These are phyloP conservation scores for Naganishia onofrii DNA, from an alignment of 768 basidiomycete genomes.

Conservation along the genomic window DNA sequence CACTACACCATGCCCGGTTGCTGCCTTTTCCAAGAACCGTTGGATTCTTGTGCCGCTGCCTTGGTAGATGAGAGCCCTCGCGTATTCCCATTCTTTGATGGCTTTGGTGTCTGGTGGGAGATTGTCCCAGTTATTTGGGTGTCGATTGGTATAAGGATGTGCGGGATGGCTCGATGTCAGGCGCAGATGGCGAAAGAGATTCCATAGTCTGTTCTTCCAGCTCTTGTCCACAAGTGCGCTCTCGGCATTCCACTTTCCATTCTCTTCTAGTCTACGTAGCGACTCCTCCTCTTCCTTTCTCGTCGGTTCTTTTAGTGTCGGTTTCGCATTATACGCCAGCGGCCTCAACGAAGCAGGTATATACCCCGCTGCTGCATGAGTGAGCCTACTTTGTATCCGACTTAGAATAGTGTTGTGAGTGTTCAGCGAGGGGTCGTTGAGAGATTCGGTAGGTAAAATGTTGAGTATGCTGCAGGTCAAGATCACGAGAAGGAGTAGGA, in stretches of 20 bases:
- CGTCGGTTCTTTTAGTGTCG: not conserved
- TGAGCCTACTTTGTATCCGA: not conserved
- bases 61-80: constrained; percentile 20
- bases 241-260: not conserved
- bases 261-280: too few relatives aligned
- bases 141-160: not conserved
- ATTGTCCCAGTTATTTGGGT: constrained; percentile 19
- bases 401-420: not conserved
- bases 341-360: constrained; percentile 17
- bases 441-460: too few relatives aligned
- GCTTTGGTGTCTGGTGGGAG: constrained; percentile 21
- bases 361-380: not conserved
- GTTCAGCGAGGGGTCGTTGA: too few relatives aligned
- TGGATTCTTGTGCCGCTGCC: constrained; percentile 43
- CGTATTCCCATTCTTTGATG: constrained; percentile 24
- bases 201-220: not conserved
- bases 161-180: not conserved
- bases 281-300: not conserved
- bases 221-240: not conserved
- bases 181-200: constrained; percentile 1
- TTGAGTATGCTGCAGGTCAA: too few relatives aligned
- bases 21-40: constrained; percentile 43
- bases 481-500: too few relatives aligned
- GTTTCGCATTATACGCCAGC: not conserved
- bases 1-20: constrained; percentile 39